Evolutionary conservation across 495 filamentous ascomycete genomes (phyloP), one percentile per base, ranked within the genome.

Genomic region (Aspergillus nidulans): DNA sequence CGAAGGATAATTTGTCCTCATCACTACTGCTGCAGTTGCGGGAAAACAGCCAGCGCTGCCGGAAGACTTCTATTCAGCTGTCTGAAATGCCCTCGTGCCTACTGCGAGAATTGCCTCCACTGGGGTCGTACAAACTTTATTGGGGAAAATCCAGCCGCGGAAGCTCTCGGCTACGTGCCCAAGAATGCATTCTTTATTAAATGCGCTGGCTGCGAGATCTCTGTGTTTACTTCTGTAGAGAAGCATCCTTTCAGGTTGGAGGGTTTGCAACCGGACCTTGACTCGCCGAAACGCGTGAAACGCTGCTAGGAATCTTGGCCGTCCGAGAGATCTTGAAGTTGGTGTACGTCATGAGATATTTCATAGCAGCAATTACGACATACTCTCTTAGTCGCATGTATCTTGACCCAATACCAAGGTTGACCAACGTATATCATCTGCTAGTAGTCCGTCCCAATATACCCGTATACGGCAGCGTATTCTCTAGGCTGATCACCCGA

Each of bases 61-160:
- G 84, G 85, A 0, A 81, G 83, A 2, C 73, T 88, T 60, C 66
- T 88, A 3, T 83, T 78, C 61, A 71, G 77, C 7, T 87, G 85
- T 57, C 68, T 79, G 0, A 78, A 69, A 66, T 88, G 85, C 59
- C 72, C 78, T 48, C 57, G 62, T 0, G 83, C 76, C 1, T 86
- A 69, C 55, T 88, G 85, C 55, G 85, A 87, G 46, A 76, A 84
- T 32, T 87, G 85, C 57, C 56, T 87, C 0, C 74, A 86, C 34
- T 85, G 76, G 64, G 71, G 79, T 6, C 71, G 65, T 20, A 75
- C 77, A 1, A 61, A 68, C 10, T 73, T 85, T 1, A 53, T 86
- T 3, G 82, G 79, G 79, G 6, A 77, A 61, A 34, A 61, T 80
- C 10, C 60, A 68, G 4, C 83, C 60, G 80, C 72, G 53, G 73